phyloP scores from a whole-genome alignment of 345 rosid genomes.

The Erodium maritimum region DNA sequence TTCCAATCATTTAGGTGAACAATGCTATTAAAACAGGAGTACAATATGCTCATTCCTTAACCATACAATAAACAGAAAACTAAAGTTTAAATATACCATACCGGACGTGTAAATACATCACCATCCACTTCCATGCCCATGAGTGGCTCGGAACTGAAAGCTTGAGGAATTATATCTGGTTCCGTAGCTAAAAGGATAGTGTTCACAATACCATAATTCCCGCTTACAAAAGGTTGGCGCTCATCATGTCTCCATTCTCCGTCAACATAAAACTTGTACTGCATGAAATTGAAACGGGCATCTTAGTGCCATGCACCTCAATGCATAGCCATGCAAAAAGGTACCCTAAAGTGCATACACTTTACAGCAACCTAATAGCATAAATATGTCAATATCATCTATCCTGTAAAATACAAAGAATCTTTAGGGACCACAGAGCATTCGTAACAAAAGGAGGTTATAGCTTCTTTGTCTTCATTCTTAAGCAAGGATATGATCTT shows the following conservation, averaged over 20 bases:
- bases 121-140: constrained; percentile 74
- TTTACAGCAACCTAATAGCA: neutral
- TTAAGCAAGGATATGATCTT: neutral
- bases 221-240: constrained; percentile 40
- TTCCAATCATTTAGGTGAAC: neutral
- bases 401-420: neutral
- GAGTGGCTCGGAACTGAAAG: constrained; percentile 22
- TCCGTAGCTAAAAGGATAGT: constrained; percentile 43
- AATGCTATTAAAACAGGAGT: neutral
- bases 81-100: constrained; percentile 11
- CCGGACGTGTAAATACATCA: constrained; percentile 35
- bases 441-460: neutral
- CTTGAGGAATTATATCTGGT: constrained; percentile 25
- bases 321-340: neutral
- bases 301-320: neutral
- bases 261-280: constrained; percentile 88
- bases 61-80: neutral
- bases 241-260: constrained; percentile 93
- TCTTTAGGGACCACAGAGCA: neutral
- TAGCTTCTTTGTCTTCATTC: neutral
- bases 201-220: constrained; percentile 63
- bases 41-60: neutral
- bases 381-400: neutral
- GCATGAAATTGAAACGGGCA: constrained; percentile 11
- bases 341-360: neutral